Conservation (phyloP, 169 alveolate species). For the Plasmodium yoelii region DNA sequence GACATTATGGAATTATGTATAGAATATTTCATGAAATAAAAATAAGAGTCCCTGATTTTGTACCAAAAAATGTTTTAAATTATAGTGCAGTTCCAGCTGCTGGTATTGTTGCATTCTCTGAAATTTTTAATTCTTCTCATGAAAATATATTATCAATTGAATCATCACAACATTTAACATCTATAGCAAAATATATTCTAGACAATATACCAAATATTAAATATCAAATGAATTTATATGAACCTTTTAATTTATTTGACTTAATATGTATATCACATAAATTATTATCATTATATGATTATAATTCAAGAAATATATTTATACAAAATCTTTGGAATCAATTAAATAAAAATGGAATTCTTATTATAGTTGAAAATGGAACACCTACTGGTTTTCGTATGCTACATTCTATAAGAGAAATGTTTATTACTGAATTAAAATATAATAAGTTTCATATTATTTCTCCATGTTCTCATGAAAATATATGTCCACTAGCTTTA, state of each 20-base stretch:
- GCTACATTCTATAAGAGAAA: slow-evolving; percentile 88
- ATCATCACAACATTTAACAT: slow-evolving; percentile 79
- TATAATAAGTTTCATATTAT: slow-evolving; percentile 84
- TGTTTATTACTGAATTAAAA: slow-evolving; percentile 88
- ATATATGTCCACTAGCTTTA: slow-evolving; percentile 90
- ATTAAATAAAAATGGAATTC: slow-evolving; percentile 75
- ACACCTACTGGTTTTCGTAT: slow-evolving; percentile 94
- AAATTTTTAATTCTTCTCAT: slow-evolving; percentile 61
- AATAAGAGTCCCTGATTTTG: slow-evolving; percentile 59
- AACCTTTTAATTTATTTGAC: slow-evolving; percentile 69
- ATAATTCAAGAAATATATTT: slow-evolving; percentile 75
- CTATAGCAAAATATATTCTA: slow-evolving; percentile 78
- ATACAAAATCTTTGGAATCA: slow-evolving; percentile 84
- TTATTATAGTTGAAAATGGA: slow-evolving; percentile 89
- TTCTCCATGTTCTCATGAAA: slow-evolving; percentile 94
- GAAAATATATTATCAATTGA: slow-evolving; percentile 78
- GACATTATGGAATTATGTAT: slow-evolving; percentile 83
- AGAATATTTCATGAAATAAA: slow-evolving; percentile 85
- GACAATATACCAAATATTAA: slow-evolving; percentile 75
- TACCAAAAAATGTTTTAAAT: slow-evolving; percentile 22
- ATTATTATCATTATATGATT: slow-evolving; percentile 37
- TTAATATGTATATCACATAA: slow-evolving; percentile 80
- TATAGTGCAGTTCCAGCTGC: slow-evolving; percentile 18
- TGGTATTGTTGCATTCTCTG: slow-evolving; percentile 71
- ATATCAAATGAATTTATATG: slow-evolving; percentile 81